Conservation (phyloP, 2,329 filamentous ascomycete genomes). For the Aotearoamyces nothofagi region DNA sequence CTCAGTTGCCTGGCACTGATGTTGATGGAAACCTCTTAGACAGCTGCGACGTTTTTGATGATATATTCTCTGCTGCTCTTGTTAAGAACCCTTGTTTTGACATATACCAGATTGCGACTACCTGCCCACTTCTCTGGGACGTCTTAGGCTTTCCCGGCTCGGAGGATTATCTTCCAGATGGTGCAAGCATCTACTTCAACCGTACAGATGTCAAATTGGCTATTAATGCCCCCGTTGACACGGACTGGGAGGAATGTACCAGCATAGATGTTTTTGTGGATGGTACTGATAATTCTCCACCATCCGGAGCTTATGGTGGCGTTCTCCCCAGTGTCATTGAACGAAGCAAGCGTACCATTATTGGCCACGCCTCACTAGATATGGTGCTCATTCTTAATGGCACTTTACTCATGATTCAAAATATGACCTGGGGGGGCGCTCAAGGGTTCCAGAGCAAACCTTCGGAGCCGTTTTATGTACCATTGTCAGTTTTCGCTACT, state of each 20-base stretch:
- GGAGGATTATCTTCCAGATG: conserved; percentile 45
- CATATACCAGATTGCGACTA: conserved; percentile 57
- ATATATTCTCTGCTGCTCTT: conserved; percentile 36
- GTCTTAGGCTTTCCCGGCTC: conserved; percentile 55
- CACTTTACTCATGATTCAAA: conserved; percentile 43
- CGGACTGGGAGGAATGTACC: conserved; percentile 41
- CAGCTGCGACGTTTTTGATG: conserved; percentile 42
- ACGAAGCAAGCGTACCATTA: conserved; percentile 53
- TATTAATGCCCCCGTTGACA: conserved; percentile 55
- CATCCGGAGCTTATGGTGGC: conserved; percentile 35
- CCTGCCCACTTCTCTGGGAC: conserved; percentile 57
- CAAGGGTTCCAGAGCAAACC: conserved; percentile 40
- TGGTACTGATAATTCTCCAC: conserved; percentile 34
- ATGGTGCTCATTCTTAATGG: conserved; percentile 46
- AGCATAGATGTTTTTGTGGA: conserved; percentile 27
- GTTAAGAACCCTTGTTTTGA: conserved; percentile 65
- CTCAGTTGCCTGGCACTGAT: conserved; percentile 25
- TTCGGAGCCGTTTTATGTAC: conserved; percentile 13
- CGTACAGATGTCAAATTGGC: conserved; percentile 42
- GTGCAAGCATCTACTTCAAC: conserved; percentile 47
- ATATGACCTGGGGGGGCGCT: conserved; percentile 50
- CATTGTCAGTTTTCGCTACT: too few species aligned
- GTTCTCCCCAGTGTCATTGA: conserved; percentile 61
- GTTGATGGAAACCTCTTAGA: conserved; percentile 20
- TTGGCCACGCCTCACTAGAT: conserved; percentile 51